Evolutionary conservation across 2,329 filamentous ascomycete species (phyloP).

Genomic region (Cryphonectria radicalis): DNA sequence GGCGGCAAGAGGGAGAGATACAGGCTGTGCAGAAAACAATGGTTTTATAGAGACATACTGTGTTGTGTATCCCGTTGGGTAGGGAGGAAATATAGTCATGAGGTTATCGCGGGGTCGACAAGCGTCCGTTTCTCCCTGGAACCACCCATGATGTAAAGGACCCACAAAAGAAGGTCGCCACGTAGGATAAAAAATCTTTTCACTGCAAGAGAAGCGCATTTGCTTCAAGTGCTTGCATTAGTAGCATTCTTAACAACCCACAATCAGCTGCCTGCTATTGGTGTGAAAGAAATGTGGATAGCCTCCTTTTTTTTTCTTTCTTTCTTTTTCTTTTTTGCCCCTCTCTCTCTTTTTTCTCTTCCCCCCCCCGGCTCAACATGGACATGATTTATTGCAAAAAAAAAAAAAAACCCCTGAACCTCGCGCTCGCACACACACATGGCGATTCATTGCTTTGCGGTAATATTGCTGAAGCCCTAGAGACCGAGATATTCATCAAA

Average conservation of each 20-base stretch:
- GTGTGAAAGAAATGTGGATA: neutral
- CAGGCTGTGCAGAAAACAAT: neutral
- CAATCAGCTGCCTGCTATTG: neutral
- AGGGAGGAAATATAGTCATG: neutral
- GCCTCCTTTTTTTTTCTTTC: too few species aligned
- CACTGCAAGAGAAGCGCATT: neutral
- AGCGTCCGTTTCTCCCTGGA: neutral
- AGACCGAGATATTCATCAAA: too few species aligned
- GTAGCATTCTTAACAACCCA: neutral
- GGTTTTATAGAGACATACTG: neutral
- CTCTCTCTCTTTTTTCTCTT: too few species aligned
- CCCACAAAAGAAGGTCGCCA: neutral
- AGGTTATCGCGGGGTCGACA: neutral
- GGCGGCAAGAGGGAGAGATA: neutral
- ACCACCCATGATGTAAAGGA: neutral
- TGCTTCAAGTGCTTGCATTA: neutral
- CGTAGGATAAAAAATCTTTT: neutral
- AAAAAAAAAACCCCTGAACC: too few species aligned
- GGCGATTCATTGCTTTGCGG: too few species aligned
- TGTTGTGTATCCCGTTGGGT: neutral
- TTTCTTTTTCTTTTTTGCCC: too few species aligned
- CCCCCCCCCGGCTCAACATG: too few species aligned
- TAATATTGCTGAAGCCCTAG: too few species aligned
- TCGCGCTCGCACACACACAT: too few species aligned
- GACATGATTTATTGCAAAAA: too few species aligned